These are phyloP conservation scores for Hypoxylon sp. DNA, from an alignment of 2,329 filamentous ascomycete genomes.

Conservation along the genomic window DNA sequence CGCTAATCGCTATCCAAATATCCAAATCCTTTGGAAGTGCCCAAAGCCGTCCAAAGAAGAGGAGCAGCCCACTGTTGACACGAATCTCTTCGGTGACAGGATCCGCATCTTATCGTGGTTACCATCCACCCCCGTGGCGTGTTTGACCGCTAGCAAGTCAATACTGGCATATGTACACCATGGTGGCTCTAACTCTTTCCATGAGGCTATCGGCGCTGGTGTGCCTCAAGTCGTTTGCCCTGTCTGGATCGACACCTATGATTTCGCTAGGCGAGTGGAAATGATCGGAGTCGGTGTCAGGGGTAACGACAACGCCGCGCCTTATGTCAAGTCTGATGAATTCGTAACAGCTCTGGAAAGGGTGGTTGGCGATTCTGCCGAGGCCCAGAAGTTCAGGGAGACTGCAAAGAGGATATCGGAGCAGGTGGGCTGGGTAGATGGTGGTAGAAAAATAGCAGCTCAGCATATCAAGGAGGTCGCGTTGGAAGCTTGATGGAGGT, in stretches of 20 bases:
- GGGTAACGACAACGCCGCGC: slow-evolving; percentile 7
- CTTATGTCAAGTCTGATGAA: slow-evolving; percentile 16
- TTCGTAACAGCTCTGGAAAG: slow-evolving; percentile 7
- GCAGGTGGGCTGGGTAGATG: slow-evolving; percentile 7
- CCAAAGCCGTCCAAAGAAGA: slow-evolving; percentile 15
- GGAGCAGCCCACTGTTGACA: background rate
- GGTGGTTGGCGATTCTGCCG: background rate
- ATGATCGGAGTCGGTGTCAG: slow-evolving; percentile 16
- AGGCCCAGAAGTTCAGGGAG: slow-evolving; percentile 14
- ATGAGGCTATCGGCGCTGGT: slow-evolving; percentile 17
- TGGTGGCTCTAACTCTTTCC: slow-evolving; percentile 13
- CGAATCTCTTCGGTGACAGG: slow-evolving; percentile 3
- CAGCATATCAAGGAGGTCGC: slow-evolving; percentile 16
- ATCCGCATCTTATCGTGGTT: slow-evolving; percentile 18
- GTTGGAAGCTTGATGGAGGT: slow-evolving; percentile 1
- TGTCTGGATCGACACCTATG: slow-evolving; percentile 22
- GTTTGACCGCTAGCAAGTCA: slow-evolving; percentile 14
- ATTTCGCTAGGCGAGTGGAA: slow-evolving; percentile 19
- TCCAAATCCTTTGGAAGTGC: slow-evolving; percentile 23
- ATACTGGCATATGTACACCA: slow-evolving; percentile 21
- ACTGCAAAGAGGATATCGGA: slow-evolving; percentile 22
- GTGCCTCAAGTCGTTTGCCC: slow-evolving; percentile 22
- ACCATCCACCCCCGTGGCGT: slow-evolving; percentile 20
- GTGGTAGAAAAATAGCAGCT: slow-evolving; percentile 15
- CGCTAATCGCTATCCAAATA: slow-evolving; percentile 4